A percentile compares a stretch with the other conserved stretches of the same genome.
Evolutionary conservation across 257 asterid genomes (phyloP).

Genomic region (Ehretia macrophylla): DNA sequence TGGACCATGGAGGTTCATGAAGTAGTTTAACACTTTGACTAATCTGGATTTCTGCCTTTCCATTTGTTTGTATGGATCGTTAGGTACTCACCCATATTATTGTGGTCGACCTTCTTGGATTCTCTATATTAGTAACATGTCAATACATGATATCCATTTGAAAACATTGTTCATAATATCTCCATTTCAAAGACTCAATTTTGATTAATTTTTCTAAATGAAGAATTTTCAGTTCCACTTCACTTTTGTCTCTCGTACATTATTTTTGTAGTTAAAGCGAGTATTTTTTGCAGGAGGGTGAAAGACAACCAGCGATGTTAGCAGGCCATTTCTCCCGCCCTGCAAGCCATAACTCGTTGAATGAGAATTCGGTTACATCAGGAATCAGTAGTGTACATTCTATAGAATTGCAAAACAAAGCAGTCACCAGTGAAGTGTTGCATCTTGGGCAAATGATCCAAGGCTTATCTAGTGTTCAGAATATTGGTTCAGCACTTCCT

Average conservation of each 20-base stretch:
- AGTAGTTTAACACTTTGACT: too few relatives aligned
- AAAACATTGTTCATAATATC: too few relatives aligned
- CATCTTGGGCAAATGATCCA: constrained; percentile 15
- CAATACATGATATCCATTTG: too few relatives aligned
- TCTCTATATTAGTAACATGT: too few relatives aligned
- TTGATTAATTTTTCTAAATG: too few relatives aligned
- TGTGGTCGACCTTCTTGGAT: too few relatives aligned
- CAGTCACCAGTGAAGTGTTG: constrained; percentile 27
- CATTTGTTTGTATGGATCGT: too few relatives aligned
- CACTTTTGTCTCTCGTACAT: not conserved
- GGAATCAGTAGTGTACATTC: constrained; percentile 20
- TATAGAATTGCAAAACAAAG: constrained; percentile 24
- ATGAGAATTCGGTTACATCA: constrained; percentile 22
- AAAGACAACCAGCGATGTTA: constrained; percentile 36
- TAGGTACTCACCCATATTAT: too few relatives aligned
- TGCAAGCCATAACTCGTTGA: constrained; percentile 46
- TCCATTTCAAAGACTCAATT: too few relatives aligned
- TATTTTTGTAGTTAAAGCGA: not conserved
- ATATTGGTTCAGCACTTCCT: constrained; percentile 14
- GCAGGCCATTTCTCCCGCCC: constrained; percentile 39
- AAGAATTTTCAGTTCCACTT: too few relatives aligned
- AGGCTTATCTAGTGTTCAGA: constrained; percentile 24
- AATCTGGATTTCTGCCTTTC: too few relatives aligned
- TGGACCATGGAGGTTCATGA: too few relatives aligned
- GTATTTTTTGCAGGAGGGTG: constrained; percentile 50